Conservation (phyloP, 495 filamentous ascomycete species). For the Darksidea phi region DNA sequence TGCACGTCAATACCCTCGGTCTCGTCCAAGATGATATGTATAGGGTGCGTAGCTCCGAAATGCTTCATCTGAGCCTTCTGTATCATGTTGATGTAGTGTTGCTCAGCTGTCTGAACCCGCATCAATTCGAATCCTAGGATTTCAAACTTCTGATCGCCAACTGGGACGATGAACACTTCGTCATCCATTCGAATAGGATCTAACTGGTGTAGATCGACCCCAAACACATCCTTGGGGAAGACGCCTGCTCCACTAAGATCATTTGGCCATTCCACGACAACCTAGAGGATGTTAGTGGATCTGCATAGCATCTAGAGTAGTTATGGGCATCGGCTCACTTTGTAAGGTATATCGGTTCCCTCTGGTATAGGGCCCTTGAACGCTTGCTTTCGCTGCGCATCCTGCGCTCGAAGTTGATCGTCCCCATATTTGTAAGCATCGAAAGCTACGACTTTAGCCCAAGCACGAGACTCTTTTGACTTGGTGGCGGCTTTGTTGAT, state of each 20-base stretch:
- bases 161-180: slow-evolving; percentile 43
- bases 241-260: background rate
- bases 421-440: slow-evolving; percentile 11
- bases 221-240: slow-evolving; percentile 47
- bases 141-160: slow-evolving; percentile 36
- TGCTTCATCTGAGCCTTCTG: slow-evolving; percentile 5
- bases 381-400: slow-evolving; percentile 11
- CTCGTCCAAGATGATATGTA: slow-evolving; percentile 19
- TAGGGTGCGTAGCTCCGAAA: background rate
- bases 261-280: slow-evolving; percentile 12
- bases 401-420: too few relatives aligned
- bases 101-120: slow-evolving; percentile 4
- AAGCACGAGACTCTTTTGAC: slow-evolving; percentile 10
- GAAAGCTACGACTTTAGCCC: slow-evolving; percentile 24
- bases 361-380: slow-evolving; percentile 14
- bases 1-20: slow-evolving; percentile 13
- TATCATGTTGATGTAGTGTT: slow-evolving; percentile 14
- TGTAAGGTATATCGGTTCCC: too few relatives aligned
- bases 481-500: slow-evolving; percentile 9
- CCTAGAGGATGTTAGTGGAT: background rate
- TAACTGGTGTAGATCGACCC: slow-evolving; percentile 49
- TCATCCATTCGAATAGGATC: slow-evolving; percentile 46
- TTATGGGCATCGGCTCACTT: too few relatives aligned
- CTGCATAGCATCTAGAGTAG: too few relatives aligned
- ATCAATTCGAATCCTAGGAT: slow-evolving; percentile 5